A percentile compares a stretch with the other conserved stretches of the same genome.
Evolutionary conservation across 352 stramenopile species (phyloP).

Genomic region (Phytophthora citricola): DNA sequence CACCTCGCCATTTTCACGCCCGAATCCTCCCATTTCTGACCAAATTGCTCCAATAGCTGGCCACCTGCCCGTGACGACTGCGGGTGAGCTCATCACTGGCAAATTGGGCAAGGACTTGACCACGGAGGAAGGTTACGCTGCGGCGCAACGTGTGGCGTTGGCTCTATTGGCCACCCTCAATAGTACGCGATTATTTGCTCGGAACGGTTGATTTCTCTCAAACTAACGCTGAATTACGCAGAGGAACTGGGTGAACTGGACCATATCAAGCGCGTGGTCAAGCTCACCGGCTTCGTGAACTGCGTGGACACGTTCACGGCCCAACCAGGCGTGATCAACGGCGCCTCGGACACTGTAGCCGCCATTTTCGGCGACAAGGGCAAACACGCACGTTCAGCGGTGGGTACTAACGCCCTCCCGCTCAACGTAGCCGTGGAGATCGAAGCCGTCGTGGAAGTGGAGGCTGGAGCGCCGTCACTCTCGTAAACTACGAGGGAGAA

Average conservation of each 20-base stretch:
- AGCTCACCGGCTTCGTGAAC: slow-evolving; percentile 97
- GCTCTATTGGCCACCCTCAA: slow-evolving; percentile 93
- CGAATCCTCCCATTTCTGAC: background rate
- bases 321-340: slow-evolving; percentile 96
- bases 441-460: slow-evolving; percentile 95
- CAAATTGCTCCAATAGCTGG: slow-evolving; percentile 47
- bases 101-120: slow-evolving; percentile 90
- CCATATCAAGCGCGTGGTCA: slow-evolving; percentile 94
- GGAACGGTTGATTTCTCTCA: background rate
- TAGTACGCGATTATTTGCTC: slow-evolving; percentile 38
- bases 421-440: slow-evolving; percentile 98
- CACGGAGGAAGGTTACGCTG: slow-evolving; percentile 90
- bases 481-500: slow-evolving; percentile 21
- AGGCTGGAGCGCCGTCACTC: slow-evolving; percentile 44
- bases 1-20: no score
- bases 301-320: slow-evolving; percentile 92
- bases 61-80: slow-evolving; percentile 72
- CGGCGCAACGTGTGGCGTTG: slow-evolving; percentile 86
- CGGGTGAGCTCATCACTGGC: slow-evolving; percentile 84
- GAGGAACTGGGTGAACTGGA: slow-evolving; percentile 92
- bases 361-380: slow-evolving; percentile 89
- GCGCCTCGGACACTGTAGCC: slow-evolving; percentile 89
- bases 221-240: slow-evolving; percentile 19
- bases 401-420: slow-evolving; percentile 97
- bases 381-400: slow-evolving; percentile 93